Evolutionary conservation across 441 rosid species (phyloP).

Genomic region (Biscutella laevigata): DNA sequence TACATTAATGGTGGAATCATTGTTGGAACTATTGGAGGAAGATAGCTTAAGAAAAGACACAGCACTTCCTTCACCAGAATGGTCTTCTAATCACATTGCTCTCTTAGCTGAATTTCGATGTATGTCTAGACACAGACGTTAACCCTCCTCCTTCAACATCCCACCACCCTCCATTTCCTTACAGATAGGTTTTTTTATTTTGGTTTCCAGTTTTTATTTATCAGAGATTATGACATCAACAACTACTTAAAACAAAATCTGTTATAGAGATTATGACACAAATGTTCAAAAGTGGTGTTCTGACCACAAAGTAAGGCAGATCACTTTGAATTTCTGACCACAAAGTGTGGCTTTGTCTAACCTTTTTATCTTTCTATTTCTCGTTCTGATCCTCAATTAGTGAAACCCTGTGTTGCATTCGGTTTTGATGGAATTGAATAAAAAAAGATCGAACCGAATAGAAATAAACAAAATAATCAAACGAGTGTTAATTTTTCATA

Average conservation of each 20-base stretch:
- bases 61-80: too few species aligned
- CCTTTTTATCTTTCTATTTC: slow-evolving; percentile 5
- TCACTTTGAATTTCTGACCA: too few species aligned
- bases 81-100: slow-evolving; percentile 99
- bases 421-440: too few species aligned
- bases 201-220: background rate
- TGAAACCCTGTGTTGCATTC: too few species aligned
- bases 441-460: too few species aligned
- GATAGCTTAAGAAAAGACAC: slow-evolving; percentile 97
- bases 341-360: slow-evolving; percentile 20
- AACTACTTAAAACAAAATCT: slow-evolving; percentile 10
- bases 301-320: slow-evolving; percentile 22
- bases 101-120: slow-evolving; percentile 97
- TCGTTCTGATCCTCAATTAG: slow-evolving; percentile 16
- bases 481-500: too few species aligned
- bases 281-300: slow-evolving; percentile 19
- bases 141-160: slow-evolving; percentile 33
- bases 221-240: slow-evolving; percentile 14
- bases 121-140: slow-evolving; percentile 87
- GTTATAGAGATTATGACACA: slow-evolving; percentile 20
- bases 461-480: too few species aligned
- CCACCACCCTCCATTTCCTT: slow-evolving; percentile 17
- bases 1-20: slow-evolving; percentile 81
- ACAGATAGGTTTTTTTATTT: slow-evolving; percentile 20
- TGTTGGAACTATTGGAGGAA: slow-evolving; percentile 92